Base-by-base conservation (phyloP, 495 filamentous ascomycete species). In the Penicillium cataractarum region DNA sequence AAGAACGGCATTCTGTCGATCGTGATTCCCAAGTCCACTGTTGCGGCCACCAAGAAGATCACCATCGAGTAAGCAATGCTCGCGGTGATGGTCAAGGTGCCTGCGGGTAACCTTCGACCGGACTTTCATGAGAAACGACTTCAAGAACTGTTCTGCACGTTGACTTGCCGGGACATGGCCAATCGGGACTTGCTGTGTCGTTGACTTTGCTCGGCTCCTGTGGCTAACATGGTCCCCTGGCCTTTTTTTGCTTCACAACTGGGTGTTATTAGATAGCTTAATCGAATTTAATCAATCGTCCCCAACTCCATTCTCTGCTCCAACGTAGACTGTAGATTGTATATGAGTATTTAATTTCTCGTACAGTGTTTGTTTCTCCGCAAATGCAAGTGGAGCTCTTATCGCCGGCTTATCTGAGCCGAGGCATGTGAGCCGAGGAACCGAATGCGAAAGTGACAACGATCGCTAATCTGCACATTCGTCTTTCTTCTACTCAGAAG, bases 1-100 rank as follows among this genome's bases (percentile, higher is more conserved):
- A 89, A 91, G 79, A 86, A 95, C 69, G 92, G 92, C 32, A 86
- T 96, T 67, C 81, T 96, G 58, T 87, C 74, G 58, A 75, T 96
- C 53, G 65, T 87, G 3, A 88, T 97, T n/a, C 94, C 93, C 42
- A 99, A 99, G 86, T 80, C 86, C 22, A 80, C 82, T 68, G 82
- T 83, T 59, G 67, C 74, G 22, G 62, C 70, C 44, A 46, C 71
- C 29, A 83, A 80, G 75, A 87, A 82, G 77, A 87, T 91, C 66
- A 77, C 76, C 55, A 83, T 92, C 64, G 77, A 88, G 76, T 90
- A 83, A 76, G 65, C 40, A 8, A 44, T 26, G 22, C 21, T 50
- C 1, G 27, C 19, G 56, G 48, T 37, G 2, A 10, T 24, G 3
- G 19, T 46, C 42, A 4, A 17, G 24, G 53, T 19, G 31, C 60